phyloP scores from a whole-genome alignment of 1,284 basidiomycete species.

The Heterobasidion occidentale region DNA sequence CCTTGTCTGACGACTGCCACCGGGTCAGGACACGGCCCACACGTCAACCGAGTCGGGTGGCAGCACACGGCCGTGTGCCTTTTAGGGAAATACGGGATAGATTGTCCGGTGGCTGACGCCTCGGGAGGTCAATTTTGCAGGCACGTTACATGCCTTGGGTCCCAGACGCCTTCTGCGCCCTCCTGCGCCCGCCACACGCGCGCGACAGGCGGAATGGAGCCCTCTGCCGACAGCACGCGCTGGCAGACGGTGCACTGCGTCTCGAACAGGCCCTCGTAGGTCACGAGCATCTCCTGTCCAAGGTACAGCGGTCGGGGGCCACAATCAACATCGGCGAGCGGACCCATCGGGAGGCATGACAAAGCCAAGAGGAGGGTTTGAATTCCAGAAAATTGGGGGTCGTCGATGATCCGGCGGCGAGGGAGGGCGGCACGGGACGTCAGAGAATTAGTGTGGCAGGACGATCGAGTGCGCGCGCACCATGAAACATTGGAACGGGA shows the following conservation, averaged over 20 bases:
- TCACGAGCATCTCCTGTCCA: conserved; percentile 36
- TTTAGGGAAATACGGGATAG: too few relatives aligned
- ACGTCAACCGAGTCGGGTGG: too few relatives aligned
- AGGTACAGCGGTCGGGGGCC: neutral
- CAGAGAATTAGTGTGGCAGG: too few relatives aligned
- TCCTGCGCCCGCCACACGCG: conserved; percentile 40
- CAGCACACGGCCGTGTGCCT: too few relatives aligned
- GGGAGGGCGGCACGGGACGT: neutral
- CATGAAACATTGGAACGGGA: conserved; percentile 40
- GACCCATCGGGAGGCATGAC: neutral
- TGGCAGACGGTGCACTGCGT: conserved; percentile 48
- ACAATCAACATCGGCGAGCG: neutral
- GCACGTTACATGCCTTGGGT: conserved; percentile 46
- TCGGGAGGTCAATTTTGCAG: conserved; percentile 20
- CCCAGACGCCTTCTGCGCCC: conserved; percentile 30
- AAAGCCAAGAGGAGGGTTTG: conserved; percentile 3
- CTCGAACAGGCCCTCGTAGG: conserved; percentile 54
- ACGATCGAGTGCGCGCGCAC: conserved; percentile 20
- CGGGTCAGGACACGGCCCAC: too few relatives aligned
- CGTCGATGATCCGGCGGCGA: neutral
- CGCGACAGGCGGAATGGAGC: conserved; percentile 62
- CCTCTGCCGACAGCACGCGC: conserved; percentile 57
- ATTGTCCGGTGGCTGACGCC: too few relatives aligned
- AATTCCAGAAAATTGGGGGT: neutral
- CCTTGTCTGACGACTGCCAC: too few relatives aligned